Conservation (phyloP, 2,329 filamentous ascomycete genomes). For the Curvularia lunata region DNA sequence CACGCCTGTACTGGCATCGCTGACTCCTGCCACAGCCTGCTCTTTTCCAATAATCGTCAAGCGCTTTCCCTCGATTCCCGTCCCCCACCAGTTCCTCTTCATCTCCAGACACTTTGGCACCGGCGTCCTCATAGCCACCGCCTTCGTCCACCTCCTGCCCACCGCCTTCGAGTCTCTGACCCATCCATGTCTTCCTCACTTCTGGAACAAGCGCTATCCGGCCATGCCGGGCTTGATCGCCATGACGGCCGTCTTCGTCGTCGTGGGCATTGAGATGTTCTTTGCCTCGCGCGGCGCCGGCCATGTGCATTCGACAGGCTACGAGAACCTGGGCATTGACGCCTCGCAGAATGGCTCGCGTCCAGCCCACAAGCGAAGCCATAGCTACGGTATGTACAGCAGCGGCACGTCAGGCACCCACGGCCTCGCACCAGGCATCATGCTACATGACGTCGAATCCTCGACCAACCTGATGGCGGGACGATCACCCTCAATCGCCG, state of each 20-base stretch:
- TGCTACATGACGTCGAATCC: conserved; percentile 40
- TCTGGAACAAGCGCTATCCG: conserved; percentile 50
- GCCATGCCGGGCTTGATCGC: conserved; percentile 50
- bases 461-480: conserved; percentile 44
- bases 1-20: conserved; percentile 4
- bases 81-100: conserved; percentile 51
- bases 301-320: conserved; percentile 63
- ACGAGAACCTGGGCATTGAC: conserved; percentile 51
- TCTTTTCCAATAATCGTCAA: conserved; percentile 50
- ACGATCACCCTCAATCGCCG: conserved; percentile 41
- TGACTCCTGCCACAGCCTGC: conserved; percentile 42
- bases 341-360: conserved; percentile 23
- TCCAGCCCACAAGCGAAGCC: conserved; percentile 38
- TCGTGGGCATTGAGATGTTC: conserved; percentile 87
- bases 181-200: conserved; percentile 49
- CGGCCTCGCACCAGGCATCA: conserved; percentile 38
- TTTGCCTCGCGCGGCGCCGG: conserved; percentile 74
- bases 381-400: conserved; percentile 44
- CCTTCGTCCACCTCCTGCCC: conserved; percentile 51
- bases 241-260: conserved; percentile 59
- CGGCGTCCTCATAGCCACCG: conserved; percentile 50
- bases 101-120: conserved; percentile 51
- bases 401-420: conserved; percentile 26
- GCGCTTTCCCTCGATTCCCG: conserved; percentile 47
- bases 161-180: conserved; percentile 50